Base-by-base conservation (phyloP, 1,139 yeast genomes). In the Nakaseomyces uthaithaninus region DNA sequence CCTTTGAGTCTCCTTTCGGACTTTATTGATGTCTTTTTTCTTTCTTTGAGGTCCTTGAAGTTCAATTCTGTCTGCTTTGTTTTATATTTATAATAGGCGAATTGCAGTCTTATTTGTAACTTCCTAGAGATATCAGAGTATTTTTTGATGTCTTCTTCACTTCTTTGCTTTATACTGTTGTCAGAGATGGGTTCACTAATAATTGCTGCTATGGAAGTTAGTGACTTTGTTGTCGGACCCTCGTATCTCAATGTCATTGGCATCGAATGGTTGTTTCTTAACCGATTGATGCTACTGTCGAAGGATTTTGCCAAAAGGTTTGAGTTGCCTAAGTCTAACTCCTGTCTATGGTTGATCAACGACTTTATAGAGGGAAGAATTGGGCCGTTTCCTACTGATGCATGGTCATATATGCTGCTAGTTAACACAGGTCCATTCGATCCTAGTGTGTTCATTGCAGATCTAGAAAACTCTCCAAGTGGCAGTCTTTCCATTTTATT, bases 41-140 rank as follows among this genome's bases (percentile, higher is more conserved):
- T 10, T 36, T 27, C 24, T 33, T 51, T 52, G 12, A 52, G 39
- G 9, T 53, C 56, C 22, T 45, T 42, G 41, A 57, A 57, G 24
- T 51, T 55, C 27, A 55, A 43, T 25, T 53, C 57, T 2, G 68
- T 62, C 54, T 77, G 82, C 50, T 75, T 69, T 2, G 80, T 75
- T 42, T 65, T 74, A 43, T 83, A 74, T 57, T 84, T 85, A 65
- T 77, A 84, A 53, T 81, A 74, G 1, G 96, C 96, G 51, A 85
- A 65, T 55, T 79, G 82, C 28, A 86, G 69, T 52, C 89, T 76
- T 51, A 78, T 67, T 55, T 80, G 80, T 53, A 85, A 69, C 54
- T 75, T 74, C 38, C 80, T 69, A 11, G 89, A 87, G 22, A 76
- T 71, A 12, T 51, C 52, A 7, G 43, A 34, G 23, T 46, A 46